Percentiles rank a stretch among this genome's conserved stretches.
phyloP scores from a whole-genome alignment of 1,139 yeast species.

The Lizanozyma gosingica region DNA sequence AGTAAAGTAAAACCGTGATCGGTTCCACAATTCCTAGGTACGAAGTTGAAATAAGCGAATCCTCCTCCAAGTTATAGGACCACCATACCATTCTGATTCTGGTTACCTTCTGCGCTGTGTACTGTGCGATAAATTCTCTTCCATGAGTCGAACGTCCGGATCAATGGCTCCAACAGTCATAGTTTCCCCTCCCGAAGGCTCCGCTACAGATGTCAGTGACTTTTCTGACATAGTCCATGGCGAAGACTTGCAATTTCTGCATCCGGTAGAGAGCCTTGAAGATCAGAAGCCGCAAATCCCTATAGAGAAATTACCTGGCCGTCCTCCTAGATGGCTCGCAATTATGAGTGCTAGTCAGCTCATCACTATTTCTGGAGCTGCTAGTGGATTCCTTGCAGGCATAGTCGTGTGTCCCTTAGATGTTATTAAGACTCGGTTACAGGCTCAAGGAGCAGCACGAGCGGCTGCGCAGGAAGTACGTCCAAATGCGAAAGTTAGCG shows the following conservation, averaged over 20 bases:
- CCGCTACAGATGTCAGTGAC: conserved; percentile 15
- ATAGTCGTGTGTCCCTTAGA: conserved; percentile 40
- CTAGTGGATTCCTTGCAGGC: conserved; percentile 40
- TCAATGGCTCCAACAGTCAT: no score
- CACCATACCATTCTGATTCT: no score
- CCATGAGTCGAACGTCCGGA: no score
- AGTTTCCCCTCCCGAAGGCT: no score
- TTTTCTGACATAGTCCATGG: conserved; percentile 34
- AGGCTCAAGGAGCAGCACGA: conserved; percentile 28
- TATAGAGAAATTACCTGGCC: conserved; percentile 7
- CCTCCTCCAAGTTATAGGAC: no score
- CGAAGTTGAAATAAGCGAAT: no score
- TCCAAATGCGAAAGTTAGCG: conserved; percentile 1
- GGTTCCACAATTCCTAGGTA: no score
- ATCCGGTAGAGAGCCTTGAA: no score
- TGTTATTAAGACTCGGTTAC: conserved; percentile 38
- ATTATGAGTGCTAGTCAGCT: conserved; percentile 25
- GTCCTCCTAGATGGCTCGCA: conserved; percentile 16
- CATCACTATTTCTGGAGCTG: conserved; percentile 36
- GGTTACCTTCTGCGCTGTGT: no score
- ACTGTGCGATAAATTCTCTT: no score
- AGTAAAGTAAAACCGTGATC: no score
- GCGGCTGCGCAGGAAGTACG: background rate
- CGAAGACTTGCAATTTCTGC: conserved; percentile 29
- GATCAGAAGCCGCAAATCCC: no score